phyloP scores from a whole-genome alignment of 805 yeast species.

The Schizosaccharomyces pombe region ASM294v3 CU329670.1:835001-835500 shows the following conservation, averaged over 20 bases:
- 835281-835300: neutral
- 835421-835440: neutral
- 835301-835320: neutral
- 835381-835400: neutral
- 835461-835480: slow-evolving; percentile 3
- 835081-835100: slow-evolving; percentile 27
- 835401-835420: neutral
- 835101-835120: slow-evolving; percentile 17
- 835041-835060: slow-evolving; percentile 55
- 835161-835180: neutral
- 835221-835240: too few relatives aligned
- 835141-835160: neutral
- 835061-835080: slow-evolving; percentile 26
- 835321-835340: neutral
- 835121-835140: slow-evolving; percentile 3
- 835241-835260: too few relatives aligned
- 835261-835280: slow-evolving; percentile 1
- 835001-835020: slow-evolving; percentile 44
- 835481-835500: slow-evolving; percentile 7
- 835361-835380: slow-evolving; percentile 2
- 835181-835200: neutral
- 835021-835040: slow-evolving; percentile 53
- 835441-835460: neutral
- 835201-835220: neutral
- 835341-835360: neutral